A percentile compares a stretch with the other conserved stretches of the same genome.
Conservation (phyloP, 139 green algal species). For the Microglena sp. region DNA sequence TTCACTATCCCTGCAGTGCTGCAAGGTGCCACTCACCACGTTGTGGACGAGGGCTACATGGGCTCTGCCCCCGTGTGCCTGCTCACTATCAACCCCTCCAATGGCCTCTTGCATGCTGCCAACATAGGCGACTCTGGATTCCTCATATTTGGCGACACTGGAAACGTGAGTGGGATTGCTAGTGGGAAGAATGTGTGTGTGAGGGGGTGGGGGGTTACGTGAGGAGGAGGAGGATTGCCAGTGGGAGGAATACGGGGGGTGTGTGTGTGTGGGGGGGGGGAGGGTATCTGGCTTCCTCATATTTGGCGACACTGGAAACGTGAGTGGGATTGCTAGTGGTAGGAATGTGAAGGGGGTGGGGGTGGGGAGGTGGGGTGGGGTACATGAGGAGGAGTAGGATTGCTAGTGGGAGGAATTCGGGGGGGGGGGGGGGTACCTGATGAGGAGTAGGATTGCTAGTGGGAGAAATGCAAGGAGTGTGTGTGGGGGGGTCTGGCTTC, state of each 20-base stretch:
- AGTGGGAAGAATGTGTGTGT: too few species aligned
- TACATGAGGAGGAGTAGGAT: background rate
- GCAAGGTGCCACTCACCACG: background rate
- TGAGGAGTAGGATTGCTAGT: background rate
- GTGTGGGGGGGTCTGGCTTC: slow-evolving; percentile 52
- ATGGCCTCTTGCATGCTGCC: slow-evolving; percentile 57
- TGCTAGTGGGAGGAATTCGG: background rate
- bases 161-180: background rate
- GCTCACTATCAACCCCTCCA: slow-evolving; percentile 58
- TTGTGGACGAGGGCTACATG: slow-evolving; percentile 13
- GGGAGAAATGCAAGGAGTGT: background rate
- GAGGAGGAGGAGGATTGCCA: background rate
- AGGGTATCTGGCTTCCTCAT: slow-evolving; percentile 65
- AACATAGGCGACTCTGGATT: slow-evolving; percentile 85
- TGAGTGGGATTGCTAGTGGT: background rate
- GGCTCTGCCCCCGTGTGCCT: slow-evolving; percentile 74
- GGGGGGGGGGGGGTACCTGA: background rate
- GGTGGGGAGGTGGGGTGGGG: background rate
- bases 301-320: slow-evolving; percentile 26
- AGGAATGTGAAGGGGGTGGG: too few species aligned
- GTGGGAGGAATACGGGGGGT: background rate
- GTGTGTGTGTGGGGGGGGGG: too few species aligned
- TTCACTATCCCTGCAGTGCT: too few species aligned
- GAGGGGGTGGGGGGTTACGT: too few species aligned
- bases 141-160: slow-evolving; percentile 52